phyloP scores from a whole-genome alignment of 768 basidiomycete species.

The Serendipita sp. region DNA sequence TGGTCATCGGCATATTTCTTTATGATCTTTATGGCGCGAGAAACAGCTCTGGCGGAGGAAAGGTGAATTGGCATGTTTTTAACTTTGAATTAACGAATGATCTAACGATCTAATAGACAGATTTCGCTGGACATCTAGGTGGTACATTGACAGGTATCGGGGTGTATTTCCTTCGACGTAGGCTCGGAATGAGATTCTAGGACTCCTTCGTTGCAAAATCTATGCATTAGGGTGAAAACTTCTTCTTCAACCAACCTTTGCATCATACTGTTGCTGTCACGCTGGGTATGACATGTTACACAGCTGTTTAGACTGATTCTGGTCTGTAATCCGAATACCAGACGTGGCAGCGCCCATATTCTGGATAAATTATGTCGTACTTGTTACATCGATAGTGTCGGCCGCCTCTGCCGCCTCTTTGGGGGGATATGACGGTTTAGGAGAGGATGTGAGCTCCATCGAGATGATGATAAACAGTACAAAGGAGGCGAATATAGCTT shows the following conservation, averaged over 20 bases:
- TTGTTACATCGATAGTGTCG: neutral
- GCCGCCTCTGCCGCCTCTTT: conserved; percentile 12
- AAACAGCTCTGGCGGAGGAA: neutral
- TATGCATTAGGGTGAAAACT: too few species aligned
- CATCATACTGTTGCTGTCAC: too few species aligned
- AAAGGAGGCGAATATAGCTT: conserved; percentile 9
- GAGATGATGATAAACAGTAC: conserved; percentile 33
- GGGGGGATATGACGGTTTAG: conserved; percentile 15
- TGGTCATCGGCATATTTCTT: conserved; percentile 47
- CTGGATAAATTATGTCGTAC: neutral
- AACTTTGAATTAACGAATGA: neutral
- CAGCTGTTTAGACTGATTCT: too few species aligned
- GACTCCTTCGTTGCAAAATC: neutral
- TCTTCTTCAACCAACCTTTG: too few species aligned
- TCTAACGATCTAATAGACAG: neutral
- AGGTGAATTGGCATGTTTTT: neutral
- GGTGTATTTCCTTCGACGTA: neutral
- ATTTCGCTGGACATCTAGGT: neutral
- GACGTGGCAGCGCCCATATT: too few species aligned
- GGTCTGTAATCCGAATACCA: too few species aligned
- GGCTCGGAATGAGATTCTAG: neutral
- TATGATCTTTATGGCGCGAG: conserved; percentile 33
- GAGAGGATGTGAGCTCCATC: conserved; percentile 38
- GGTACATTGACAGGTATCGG: neutral
- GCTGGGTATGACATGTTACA: too few species aligned